phyloP scores from a whole-genome alignment of 2,329 filamentous ascomycete genomes.

The Drechslerella coelobrocha region DNA sequence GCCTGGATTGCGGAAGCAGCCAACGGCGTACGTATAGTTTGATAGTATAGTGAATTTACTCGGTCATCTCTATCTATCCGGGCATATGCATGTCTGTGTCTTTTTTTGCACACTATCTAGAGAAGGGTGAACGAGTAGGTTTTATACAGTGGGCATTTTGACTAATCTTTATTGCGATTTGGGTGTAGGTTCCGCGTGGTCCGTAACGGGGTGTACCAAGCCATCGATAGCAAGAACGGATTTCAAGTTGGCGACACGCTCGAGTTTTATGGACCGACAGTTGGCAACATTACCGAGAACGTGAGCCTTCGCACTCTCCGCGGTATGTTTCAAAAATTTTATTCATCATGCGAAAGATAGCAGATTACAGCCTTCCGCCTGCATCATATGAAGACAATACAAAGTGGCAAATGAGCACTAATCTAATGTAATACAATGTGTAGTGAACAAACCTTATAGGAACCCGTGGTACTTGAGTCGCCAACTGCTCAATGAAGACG shows the following conservation, averaged over 20 bases:
- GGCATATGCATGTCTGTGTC: background rate
- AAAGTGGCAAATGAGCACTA: too few relatives aligned
- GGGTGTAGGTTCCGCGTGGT: conserved; percentile 28
- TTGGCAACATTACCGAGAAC: background rate
- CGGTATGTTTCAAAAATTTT: conserved; percentile 6
- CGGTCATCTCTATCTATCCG: background rate
- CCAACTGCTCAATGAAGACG: conserved; percentile 7
- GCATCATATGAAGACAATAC: too few relatives aligned
- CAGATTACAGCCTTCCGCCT: too few relatives aligned
- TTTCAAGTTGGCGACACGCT: conserved; percentile 20
- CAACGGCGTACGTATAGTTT: conserved; percentile 16
- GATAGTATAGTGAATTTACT: too few relatives aligned
- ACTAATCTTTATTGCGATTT: background rate
- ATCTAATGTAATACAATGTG: too few relatives aligned
- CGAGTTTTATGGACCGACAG: conserved; percentile 26
- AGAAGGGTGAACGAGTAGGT: too few relatives aligned
- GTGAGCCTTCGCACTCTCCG: conserved; percentile 5
- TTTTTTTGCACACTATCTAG: too few relatives aligned
- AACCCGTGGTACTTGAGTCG: conserved; percentile 1
- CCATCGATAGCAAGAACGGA: conserved; percentile 25
- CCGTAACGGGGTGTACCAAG: conserved; percentile 21
- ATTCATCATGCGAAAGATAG: too few relatives aligned
- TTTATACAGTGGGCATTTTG: too few relatives aligned
- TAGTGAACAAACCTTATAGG: too few relatives aligned
- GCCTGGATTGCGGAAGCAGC: conserved; percentile 18